Conservation (phyloP, 768 basidiomycete species). For the Tephrocybe rancida region DNA sequence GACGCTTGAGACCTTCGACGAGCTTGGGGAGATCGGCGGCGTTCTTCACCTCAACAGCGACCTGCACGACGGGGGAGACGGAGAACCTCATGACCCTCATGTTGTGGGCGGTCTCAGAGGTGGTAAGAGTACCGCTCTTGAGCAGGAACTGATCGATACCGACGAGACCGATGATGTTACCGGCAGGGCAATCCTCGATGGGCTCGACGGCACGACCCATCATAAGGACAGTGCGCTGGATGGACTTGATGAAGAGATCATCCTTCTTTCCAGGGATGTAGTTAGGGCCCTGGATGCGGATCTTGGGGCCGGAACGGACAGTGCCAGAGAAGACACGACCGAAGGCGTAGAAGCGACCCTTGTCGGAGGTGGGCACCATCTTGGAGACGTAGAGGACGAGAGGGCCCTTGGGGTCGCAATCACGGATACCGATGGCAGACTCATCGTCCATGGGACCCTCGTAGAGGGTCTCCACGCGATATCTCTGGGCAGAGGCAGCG, state of each 20-base stretch:
- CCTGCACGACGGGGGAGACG: constrained; percentile 97
- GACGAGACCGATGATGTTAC: constrained; percentile 98
- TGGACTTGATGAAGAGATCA: constrained; percentile 94
- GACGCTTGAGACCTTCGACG: constrained; percentile 99
- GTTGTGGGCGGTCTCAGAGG: constrained; percentile 98
- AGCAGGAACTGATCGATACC: constrained; percentile 99
- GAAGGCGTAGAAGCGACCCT: constrained; percentile 99
- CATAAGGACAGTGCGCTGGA: constrained; percentile 99
- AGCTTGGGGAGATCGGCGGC: constrained; percentile 98
- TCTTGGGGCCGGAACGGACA: constrained; percentile 93
- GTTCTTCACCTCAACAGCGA: constrained; percentile 99
- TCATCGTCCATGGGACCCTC: constrained; percentile 99
- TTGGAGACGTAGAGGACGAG: constrained; percentile 98
- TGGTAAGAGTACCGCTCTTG: constrained; percentile 97
- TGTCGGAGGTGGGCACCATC: constrained; percentile 99
- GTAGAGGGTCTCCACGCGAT: constrained; percentile 99
- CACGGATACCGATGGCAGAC: constrained; percentile 95
- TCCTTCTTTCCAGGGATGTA: constrained; percentile 98
- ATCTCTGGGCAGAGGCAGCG: constrained; percentile 92
- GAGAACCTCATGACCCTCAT: constrained; percentile 99
- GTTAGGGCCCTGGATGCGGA: constrained; percentile 99
- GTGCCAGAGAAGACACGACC: constrained; percentile 99
- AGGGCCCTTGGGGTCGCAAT: constrained; percentile 95
- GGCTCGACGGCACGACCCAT: constrained; percentile 99
- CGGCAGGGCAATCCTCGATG: constrained; percentile 97